These are phyloP conservation scores for Wallacemonas sp. DNA, from an alignment of 208 protist genomes.

Conservation along the genomic window DNA sequence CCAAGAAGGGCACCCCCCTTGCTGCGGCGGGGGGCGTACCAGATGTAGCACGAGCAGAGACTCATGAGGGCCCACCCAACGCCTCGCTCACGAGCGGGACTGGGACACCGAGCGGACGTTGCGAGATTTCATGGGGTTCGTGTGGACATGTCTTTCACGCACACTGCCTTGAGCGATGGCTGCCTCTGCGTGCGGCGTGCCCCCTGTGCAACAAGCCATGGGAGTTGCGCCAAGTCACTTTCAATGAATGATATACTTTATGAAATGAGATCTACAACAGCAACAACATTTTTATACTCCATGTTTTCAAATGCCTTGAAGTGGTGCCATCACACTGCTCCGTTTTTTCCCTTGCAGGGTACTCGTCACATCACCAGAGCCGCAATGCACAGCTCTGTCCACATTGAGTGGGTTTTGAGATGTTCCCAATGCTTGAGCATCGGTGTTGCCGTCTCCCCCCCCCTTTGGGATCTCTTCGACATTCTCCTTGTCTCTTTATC, in stretches of 20 bases:
- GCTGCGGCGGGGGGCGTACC: neutral
- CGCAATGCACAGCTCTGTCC: no score
- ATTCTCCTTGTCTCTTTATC: neutral
- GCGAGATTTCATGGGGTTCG: slow-evolving; percentile 21
- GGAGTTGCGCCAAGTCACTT: slow-evolving; percentile 44
- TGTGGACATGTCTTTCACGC: slow-evolving; percentile 78
- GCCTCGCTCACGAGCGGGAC: neutral
- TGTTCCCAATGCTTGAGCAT: no score
- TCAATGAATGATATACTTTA: slow-evolving; percentile 46
- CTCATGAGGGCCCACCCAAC: neutral
- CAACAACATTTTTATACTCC: no score
- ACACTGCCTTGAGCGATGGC: slow-evolving; percentile 68
- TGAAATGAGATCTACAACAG: no score
- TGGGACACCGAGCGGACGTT: neutral
- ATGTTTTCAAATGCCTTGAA: no score
- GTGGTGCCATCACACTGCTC: no score
- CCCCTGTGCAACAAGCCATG: slow-evolving; percentile 62
- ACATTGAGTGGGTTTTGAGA: no score
- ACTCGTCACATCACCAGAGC: no score
- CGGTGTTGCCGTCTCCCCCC: neutral
- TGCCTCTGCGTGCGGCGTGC: slow-evolving; percentile 45
- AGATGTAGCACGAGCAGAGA: no score
- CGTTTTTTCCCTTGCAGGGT: no score
- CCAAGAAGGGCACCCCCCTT: neutral
- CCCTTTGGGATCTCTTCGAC: slow-evolving; percentile 1